These are phyloP conservation scores for Salix udensis DNA, from an alignment of 345 rosid genomes.

Conservation along the genomic window DNA sequence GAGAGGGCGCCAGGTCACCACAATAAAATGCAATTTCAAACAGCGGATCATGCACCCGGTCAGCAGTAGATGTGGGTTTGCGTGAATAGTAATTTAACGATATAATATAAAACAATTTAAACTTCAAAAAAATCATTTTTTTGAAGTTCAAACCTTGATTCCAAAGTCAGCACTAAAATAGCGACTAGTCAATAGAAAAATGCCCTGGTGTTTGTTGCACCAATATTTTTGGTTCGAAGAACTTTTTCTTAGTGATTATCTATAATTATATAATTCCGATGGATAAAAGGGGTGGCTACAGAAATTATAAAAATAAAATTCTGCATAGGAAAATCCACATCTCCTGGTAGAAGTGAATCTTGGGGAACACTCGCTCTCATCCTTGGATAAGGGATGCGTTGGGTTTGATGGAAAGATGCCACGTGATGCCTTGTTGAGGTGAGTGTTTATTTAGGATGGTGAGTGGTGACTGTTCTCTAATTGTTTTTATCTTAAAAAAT, in stretches of 20 bases:
- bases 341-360: not conserved
- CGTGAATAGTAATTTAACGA: too few relatives aligned
- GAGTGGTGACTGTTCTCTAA: too few relatives aligned
- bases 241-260: not conserved
- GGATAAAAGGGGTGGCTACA: slow-evolving; percentile 1
- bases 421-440: slow-evolving; percentile 1
- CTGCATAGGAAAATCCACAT: not conserved
- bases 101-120: too few relatives aligned
- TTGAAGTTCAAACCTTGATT: too few relatives aligned
- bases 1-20: too few relatives aligned
- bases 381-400: not conserved
- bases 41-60: too few relatives aligned
- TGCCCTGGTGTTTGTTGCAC: not conserved
- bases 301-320: not conserved
- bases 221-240: not conserved
- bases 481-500: too few relatives aligned
- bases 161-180: not conserved
- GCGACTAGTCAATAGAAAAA: slow-evolving; percentile 15
- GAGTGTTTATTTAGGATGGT: too few relatives aligned
- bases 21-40: too few relatives aligned
- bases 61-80: too few relatives aligned
- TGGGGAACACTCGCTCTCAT: not conserved
- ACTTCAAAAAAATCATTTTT: too few relatives aligned
- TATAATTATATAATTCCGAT: not conserved
- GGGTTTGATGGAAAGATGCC: not conserved